Percentiles rank a stretch among this genome's conserved stretches.
Conservation (phyloP, 73 alveolate genomes). For the Breviolum minutum region DNA sequence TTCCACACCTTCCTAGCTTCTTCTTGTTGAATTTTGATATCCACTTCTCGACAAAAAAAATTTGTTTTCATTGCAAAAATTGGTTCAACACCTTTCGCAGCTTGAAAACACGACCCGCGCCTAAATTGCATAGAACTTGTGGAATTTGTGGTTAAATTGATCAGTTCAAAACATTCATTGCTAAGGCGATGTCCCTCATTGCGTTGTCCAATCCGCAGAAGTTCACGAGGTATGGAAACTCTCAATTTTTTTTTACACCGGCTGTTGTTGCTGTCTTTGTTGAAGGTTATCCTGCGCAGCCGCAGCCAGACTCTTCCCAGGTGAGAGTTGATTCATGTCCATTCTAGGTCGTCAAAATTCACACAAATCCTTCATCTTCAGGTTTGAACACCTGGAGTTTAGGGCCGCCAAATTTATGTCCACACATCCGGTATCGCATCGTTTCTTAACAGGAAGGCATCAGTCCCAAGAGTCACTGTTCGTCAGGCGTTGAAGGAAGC, state of each 20-base stretch:
- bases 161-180: not conserved
- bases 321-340: too few species aligned
- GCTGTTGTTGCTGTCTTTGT: too few species aligned
- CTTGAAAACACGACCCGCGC: not conserved
- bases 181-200: conserved; percentile 51
- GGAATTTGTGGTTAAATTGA: not conserved
- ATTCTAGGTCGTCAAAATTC: too few species aligned
- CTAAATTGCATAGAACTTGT: not conserved
- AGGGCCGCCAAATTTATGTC: too few species aligned
- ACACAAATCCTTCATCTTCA: too few species aligned
- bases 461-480: not conserved
- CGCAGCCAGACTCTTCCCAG: not conserved
- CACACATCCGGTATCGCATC: too few species aligned
- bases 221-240: not conserved
- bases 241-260: too few species aligned
- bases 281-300: not conserved
- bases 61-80: not conserved
- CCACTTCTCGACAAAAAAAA: not conserved
- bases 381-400: too few species aligned
- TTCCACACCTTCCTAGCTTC: not conserved
- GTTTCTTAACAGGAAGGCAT: not conserved
- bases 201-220: conserved; percentile 46
- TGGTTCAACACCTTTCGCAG: too few species aligned
- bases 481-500: not conserved
- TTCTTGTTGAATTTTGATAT: not conserved